Conservation (phyloP, 805 yeast species). For the Jamesozyma hellenica region DNA sequence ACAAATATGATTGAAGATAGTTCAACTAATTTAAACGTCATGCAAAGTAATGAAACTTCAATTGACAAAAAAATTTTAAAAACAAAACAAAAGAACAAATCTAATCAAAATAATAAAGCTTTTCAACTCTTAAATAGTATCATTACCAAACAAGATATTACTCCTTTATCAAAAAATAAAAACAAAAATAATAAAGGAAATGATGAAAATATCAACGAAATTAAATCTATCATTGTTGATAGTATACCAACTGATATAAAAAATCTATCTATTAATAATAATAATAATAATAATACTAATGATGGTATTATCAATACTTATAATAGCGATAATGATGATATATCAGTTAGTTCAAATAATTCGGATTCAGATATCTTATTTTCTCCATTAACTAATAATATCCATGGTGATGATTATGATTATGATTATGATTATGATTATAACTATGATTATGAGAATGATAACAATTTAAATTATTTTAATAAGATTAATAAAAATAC, state of each 20-base stretch:
- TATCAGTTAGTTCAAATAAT: slow-evolving; percentile 4
- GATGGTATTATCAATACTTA: too few relatives aligned
- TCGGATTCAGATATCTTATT: slow-evolving; percentile 18
- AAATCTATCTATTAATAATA: not conserved
- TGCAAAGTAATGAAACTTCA: not conserved
- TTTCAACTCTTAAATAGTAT: slow-evolving; percentile 18
- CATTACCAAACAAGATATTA: slow-evolving; percentile 22
- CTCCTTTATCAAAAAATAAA: slow-evolving; percentile 11
- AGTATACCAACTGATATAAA: slow-evolving; percentile 6
- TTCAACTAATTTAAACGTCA: too few relatives aligned
- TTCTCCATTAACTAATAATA: slow-evolving; percentile 16
- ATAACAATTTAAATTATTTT: not conserved
- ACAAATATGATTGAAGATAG: too few relatives aligned
- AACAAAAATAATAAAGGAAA: slow-evolving; percentile 1
- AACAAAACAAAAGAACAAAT: not conserved
- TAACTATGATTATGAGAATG: not conserved
- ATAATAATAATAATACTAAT: not conserved
- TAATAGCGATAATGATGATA: slow-evolving; percentile 5
- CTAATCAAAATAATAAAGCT: slow-evolving; percentile 4
- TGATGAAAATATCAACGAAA: not conserved
- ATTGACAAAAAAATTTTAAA: not conserved
- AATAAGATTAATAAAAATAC: not conserved
- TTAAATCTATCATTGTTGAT: slow-evolving; percentile 5
- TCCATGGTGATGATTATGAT: slow-evolving; percentile 7
- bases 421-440: slow-evolving; percentile 9